Conservation (phyloP, 1,284 basidiomycete genomes). For the Apiotrichum laibachii region DNA sequence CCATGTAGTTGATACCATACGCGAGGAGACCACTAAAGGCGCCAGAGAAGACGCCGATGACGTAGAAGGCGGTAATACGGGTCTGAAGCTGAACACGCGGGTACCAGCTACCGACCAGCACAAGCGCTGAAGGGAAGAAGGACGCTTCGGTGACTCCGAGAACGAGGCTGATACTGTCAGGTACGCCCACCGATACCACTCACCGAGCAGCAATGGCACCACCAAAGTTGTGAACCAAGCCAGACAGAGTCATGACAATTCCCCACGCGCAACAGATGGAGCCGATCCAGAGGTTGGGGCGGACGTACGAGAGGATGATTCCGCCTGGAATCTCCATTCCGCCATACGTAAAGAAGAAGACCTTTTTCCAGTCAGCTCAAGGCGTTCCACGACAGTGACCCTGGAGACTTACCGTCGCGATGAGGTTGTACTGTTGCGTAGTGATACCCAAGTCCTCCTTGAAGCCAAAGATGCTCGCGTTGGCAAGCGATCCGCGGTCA, state of each 20-base stretch:
- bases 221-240: conserved; percentile 58
- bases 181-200: not conserved
- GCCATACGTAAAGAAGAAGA: conserved; percentile 14
- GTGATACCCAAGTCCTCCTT: conserved; percentile 17
- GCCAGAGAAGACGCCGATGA: conserved; percentile 43
- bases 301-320: conserved; percentile 22
- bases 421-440: conserved; percentile 21
- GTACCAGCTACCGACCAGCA: conserved; percentile 51
- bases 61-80: conserved; percentile 57
- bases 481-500: conserved; percentile 19
- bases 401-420: conserved; percentile 26
- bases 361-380: not conserved
- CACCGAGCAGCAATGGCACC: conserved; percentile 40
- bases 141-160: conserved; percentile 22
- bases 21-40: conserved; percentile 45
- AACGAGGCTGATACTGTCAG: conserved; percentile 6
- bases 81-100: conserved; percentile 51
- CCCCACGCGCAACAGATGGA: conserved; percentile 2
- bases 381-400: conserved; percentile 8
- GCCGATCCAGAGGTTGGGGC: conserved; percentile 10
- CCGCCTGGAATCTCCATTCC: conserved; percentile 20
- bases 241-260: conserved; percentile 55
- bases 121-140: conserved; percentile 32
- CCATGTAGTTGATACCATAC: conserved; percentile 35
- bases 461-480: conserved; percentile 10